Evolutionary conservation across 768 basidiomycete species (phyloP).

Genomic region (Rhizopogon vesiculosus): DNA sequence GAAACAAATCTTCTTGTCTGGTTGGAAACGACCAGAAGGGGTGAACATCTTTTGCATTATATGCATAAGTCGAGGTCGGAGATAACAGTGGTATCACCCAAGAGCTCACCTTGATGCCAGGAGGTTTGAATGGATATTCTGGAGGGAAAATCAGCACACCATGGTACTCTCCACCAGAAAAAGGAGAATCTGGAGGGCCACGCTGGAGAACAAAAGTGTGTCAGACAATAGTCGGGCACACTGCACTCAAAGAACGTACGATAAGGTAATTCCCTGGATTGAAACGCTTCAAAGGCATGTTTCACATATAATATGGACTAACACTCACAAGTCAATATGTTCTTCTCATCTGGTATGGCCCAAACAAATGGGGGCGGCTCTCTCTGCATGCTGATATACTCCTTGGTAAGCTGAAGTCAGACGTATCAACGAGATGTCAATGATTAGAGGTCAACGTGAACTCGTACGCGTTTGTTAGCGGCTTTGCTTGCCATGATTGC

Average conservation of each 20-base stretch:
- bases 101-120: conserved; percentile 84
- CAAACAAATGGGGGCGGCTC: conserved; percentile 95
- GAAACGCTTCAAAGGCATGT: conserved; percentile 6
- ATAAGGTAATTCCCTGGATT: conserved; percentile 89
- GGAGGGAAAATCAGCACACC: conserved; percentile 88
- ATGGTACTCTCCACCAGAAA: conserved; percentile 89
- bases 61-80: neutral
- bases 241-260: conserved; percentile 39
- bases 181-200: conserved; percentile 92
- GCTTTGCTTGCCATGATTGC: conserved; percentile 76
- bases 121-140: conserved; percentile 96
- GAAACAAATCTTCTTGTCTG: conserved; percentile 95
- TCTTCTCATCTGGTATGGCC: conserved; percentile 96
- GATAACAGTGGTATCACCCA: neutral
- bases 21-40: conserved; percentile 85
- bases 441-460: conserved; percentile 10
- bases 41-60: conserved; percentile 70
- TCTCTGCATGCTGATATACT: conserved; percentile 88
- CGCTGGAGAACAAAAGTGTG: conserved; percentile 43
- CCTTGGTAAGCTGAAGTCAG: conserved; percentile 64
- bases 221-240: neutral
- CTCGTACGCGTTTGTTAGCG: conserved; percentile 73
- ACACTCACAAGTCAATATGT: conserved; percentile 86
- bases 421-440: conserved; percentile 4
- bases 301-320: conserved; percentile 2